These are phyloP conservation scores for Ganoderma lingzhi DNA, from an alignment of 1,284 basidiomycete species.

Conservation along the genomic window DNA sequence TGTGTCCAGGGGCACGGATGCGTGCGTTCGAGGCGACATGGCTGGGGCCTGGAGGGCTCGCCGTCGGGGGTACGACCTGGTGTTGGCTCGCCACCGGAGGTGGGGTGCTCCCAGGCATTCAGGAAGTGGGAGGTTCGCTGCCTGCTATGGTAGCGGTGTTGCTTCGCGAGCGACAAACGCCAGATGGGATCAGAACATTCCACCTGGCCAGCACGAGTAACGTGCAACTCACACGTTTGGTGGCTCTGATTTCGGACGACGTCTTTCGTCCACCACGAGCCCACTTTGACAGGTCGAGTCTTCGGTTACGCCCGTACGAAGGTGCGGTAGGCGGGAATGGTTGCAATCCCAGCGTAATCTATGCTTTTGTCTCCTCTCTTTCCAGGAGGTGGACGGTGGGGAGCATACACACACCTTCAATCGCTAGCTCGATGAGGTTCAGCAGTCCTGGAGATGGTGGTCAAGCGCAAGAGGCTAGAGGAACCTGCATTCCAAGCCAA, in stretches of 20 bases:
- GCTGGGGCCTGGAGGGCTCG: background rate
- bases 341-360: background rate
- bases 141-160: slow-evolving; percentile 1
- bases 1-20: background rate
- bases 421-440: background rate
- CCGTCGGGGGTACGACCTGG: background rate
- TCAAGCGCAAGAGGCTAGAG: background rate
- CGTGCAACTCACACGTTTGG: background rate
- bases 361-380: background rate
- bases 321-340: background rate
- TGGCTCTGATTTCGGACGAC: background rate
- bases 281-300: background rate
- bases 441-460: background rate
- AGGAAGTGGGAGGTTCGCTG: background rate
- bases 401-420: slow-evolving; percentile 5
- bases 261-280: slow-evolving; percentile 3
- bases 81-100: background rate
- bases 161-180: background rate
- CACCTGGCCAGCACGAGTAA: background rate
- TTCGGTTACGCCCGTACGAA: background rate
- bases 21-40: background rate
- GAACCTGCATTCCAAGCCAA: background rate
- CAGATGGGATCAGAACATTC: background rate
- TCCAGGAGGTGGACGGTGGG: background rate
- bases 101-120: slow-evolving; percentile 4